phyloP scores from a whole-genome alignment of 73 alveolate genomes.

The Tetrahymena thermophila region DNA sequence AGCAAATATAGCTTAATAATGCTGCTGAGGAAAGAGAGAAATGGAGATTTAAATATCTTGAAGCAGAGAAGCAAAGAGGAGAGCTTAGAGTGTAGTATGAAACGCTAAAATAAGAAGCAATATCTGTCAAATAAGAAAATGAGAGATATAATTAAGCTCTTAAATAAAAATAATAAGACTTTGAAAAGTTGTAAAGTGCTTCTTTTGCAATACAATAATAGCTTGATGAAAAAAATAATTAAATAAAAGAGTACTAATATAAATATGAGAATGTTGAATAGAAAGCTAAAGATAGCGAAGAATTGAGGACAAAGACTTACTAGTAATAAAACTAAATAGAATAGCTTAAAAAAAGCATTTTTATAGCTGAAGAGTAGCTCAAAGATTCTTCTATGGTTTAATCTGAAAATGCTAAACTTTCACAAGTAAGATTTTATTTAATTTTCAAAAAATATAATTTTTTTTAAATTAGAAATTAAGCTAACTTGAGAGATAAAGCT shows the following conservation, averaged over 20 bases:
- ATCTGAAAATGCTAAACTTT: neutral
- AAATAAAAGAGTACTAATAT: neutral
- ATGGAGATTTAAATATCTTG: neutral
- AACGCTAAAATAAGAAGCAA: neutral
- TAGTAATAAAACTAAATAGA: neutral
- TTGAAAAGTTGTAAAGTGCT: neutral
- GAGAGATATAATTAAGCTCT: neutral
- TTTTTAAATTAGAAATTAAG: neutral
- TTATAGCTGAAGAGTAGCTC: neutral
- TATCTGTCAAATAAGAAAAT: neutral
- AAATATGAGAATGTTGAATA: neutral
- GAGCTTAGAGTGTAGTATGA: neutral
- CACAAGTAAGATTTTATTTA: neutral
- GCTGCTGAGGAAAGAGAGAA: neutral
- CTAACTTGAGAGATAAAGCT: neutral
- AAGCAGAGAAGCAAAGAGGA: neutral
- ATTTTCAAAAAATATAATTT: neutral
- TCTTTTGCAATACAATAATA: neutral
- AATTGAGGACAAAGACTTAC: neutral
- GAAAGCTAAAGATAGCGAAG: neutral
- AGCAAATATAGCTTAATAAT: neutral
- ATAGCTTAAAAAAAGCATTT: neutral
- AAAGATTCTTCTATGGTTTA: neutral
- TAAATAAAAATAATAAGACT: neutral
- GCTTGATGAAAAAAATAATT: neutral